Conservation (phyloP, 208 protist genomes). For the Eutreptiella sp. region DNA sequence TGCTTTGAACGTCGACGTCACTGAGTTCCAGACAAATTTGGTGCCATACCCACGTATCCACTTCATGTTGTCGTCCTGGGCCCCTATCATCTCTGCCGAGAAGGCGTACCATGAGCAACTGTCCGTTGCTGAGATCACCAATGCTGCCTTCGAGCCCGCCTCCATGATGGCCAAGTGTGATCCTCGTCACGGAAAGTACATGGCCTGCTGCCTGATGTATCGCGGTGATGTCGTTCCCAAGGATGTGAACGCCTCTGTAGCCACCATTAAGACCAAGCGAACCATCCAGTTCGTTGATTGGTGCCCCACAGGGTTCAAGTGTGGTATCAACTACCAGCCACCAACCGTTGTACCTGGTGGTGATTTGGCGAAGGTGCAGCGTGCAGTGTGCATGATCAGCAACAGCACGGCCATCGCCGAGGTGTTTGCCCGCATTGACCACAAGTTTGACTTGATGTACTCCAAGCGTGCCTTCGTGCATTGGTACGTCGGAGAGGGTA, state of each 20-base stretch:
- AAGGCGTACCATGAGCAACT: constrained; percentile 91
- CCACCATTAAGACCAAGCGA: constrained; percentile 87
- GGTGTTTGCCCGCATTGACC: constrained; percentile 77
- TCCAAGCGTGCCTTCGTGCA: constrained; percentile 88
- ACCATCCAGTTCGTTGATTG: constrained; percentile 94
- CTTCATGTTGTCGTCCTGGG: constrained; percentile 87
- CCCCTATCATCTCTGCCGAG: constrained; percentile 82
- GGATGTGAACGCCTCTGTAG: constrained; percentile 87
- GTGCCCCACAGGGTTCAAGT: constrained; percentile 95
- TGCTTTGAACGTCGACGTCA: constrained; percentile 91
- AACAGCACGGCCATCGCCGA: constrained; percentile 86
- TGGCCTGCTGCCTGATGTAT: constrained; percentile 95
- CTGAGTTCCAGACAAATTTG: constrained; percentile 94
- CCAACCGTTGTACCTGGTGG: constrained; percentile 82
- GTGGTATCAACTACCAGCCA: constrained; percentile 95
- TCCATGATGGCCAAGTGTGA: constrained; percentile 91
- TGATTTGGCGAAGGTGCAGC: constrained; percentile 81
- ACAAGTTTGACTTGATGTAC: constrained; percentile 92
- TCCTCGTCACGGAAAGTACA: constrained; percentile 92
- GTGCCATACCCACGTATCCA: constrained; percentile 96
- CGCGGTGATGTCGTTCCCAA: constrained; percentile 94
- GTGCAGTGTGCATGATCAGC: constrained; percentile 87
- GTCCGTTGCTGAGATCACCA: constrained; percentile 88
- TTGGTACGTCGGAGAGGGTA: constrained; percentile 91
- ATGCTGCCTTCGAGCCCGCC: constrained; percentile 82